Evolutionary conservation across 441 rosid genomes (phyloP).

Genomic region (Erodium trifolium): DNA sequence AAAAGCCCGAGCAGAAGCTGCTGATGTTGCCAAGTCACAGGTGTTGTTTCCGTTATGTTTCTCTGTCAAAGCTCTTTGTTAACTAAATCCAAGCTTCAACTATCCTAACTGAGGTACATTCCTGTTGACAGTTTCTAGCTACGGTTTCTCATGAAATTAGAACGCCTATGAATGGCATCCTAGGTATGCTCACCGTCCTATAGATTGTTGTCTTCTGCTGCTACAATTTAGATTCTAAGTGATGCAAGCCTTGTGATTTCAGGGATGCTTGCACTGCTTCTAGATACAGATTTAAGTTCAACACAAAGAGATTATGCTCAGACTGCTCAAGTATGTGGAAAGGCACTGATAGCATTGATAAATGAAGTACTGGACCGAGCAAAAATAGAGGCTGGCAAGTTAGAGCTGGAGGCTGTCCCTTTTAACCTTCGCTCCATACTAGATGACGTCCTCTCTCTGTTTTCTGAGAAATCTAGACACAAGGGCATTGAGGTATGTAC

Average conservation of each 20-base stretch:
- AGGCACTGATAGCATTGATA: slow-evolving; percentile 85
- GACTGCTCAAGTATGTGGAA: slow-evolving; percentile 91
- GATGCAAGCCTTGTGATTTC: slow-evolving; percentile 13
- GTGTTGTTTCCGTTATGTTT: slow-evolving; percentile 19
- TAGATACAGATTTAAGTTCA: slow-evolving; percentile 78
- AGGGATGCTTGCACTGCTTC: slow-evolving; percentile 91
- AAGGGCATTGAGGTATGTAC: slow-evolving; percentile 74
- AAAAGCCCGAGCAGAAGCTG: slow-evolving; percentile 84
- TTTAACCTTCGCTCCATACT: slow-evolving; percentile 66
- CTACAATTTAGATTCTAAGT: slow-evolving; percentile 2
- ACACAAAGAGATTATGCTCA: slow-evolving; percentile 89
- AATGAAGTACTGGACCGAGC: slow-evolving; percentile 99
- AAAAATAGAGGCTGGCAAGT: slow-evolving; percentile 88
- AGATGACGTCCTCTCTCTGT: slow-evolving; percentile 89
- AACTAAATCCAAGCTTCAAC: not conserved
- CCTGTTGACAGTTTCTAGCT: slow-evolving; percentile 59
- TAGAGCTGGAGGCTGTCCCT: slow-evolving; percentile 77
- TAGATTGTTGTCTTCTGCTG: not conserved
- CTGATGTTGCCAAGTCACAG: slow-evolving; percentile 95
- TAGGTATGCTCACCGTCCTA: slow-evolving; percentile 40
- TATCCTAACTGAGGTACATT: slow-evolving; percentile 16
- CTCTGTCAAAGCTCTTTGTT: not conserved
- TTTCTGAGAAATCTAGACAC: slow-evolving; percentile 80
- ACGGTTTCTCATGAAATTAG: slow-evolving; percentile 95
- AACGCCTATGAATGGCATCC: slow-evolving; percentile 98